These are phyloP conservation scores for Shiraia bambusicola DNA, from an alignment of 2,329 filamentous ascomycete genomes.

Conservation along the genomic window DNA sequence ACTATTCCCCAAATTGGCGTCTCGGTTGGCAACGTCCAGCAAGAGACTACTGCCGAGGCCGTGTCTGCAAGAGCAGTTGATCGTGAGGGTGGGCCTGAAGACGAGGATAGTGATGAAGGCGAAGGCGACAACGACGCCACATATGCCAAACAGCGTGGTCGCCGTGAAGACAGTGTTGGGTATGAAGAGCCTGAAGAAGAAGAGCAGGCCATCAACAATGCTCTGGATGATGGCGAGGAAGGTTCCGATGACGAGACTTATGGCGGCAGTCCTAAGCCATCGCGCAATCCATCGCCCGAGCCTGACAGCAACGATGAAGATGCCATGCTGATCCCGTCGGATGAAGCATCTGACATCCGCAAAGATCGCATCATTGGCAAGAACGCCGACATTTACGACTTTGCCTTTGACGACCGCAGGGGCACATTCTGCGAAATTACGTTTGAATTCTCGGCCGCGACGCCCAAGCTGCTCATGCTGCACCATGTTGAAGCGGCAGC, in stretches of 20 bases:
- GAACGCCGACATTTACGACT: slow-evolving; percentile 67
- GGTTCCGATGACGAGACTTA: slow-evolving; percentile 55
- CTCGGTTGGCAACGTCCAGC: slow-evolving; percentile 57
- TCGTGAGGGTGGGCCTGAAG: slow-evolving; percentile 59
- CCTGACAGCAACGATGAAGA: slow-evolving; percentile 30
- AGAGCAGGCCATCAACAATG: slow-evolving; percentile 71
- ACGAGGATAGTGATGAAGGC: slow-evolving; percentile 72
- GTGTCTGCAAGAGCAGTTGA: slow-evolving; percentile 34
- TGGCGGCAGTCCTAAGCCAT: slow-evolving; percentile 48
- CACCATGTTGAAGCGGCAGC: slow-evolving; percentile 83
- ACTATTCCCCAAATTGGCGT: slow-evolving; percentile 76
- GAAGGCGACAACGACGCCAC: slow-evolving; percentile 60
- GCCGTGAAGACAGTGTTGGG: slow-evolving; percentile 78
- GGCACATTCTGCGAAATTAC: slow-evolving; percentile 79
- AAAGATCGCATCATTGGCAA: slow-evolving; percentile 46
- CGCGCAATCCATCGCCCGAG: slow-evolving; percentile 35
- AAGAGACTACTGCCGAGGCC: slow-evolving; percentile 49
- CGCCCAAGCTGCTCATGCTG: slow-evolving; percentile 90
- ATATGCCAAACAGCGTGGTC: slow-evolving; percentile 70
- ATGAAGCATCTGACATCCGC: slow-evolving; percentile 34
- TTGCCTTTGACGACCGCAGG: slow-evolving; percentile 73
- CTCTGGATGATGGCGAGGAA: slow-evolving; percentile 61
- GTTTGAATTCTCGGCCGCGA: slow-evolving; percentile 75
- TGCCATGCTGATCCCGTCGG: slow-evolving; percentile 23
- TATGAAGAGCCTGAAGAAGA: slow-evolving; percentile 94